Evolutionary conservation across 129 eudicot species (phyloP).

Genomic region (Flaveria sonorensis): DNA sequence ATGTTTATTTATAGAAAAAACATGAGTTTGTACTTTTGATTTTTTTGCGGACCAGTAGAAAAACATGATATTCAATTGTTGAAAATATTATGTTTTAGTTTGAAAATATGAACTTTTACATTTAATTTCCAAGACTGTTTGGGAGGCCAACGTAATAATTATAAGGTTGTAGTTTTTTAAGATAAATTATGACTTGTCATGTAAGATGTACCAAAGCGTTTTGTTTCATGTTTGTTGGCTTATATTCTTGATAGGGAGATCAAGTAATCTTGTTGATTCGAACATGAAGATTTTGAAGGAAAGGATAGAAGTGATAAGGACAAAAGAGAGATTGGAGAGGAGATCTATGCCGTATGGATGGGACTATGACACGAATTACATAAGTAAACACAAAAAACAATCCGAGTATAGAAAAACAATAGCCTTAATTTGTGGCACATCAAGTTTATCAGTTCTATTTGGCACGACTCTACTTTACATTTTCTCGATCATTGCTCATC

Average conservation of each 20-base stretch:
- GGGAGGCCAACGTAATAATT: too few relatives aligned
- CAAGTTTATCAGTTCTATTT: constrained; percentile 34
- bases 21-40: too few relatives aligned
- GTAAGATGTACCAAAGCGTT: background rate
- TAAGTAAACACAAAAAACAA: constrained; percentile 24
- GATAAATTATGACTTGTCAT: background rate
- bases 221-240: background rate
- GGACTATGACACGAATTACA: constrained; percentile 26
- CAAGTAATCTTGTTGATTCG: constrained; percentile 41
- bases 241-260: constrained; percentile 30
- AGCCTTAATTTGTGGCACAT: constrained; percentile 37
- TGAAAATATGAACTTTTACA: too few relatives aligned
- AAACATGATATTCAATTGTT: too few relatives aligned
- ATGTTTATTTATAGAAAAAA: too few relatives aligned
- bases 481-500: constrained; percentile 40
- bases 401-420: constrained; percentile 9
- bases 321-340: constrained; percentile 39
- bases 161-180: too few relatives aligned
- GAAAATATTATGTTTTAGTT: too few relatives aligned
- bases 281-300: constrained; percentile 35
- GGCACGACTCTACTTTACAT: constrained; percentile 39
- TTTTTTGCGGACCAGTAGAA: too few relatives aligned
- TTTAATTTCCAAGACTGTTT: too few relatives aligned
- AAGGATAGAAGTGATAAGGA: constrained; percentile 36
- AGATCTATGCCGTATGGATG: constrained; percentile 27